These are phyloP conservation scores for Thraustotheca clavata DNA, from an alignment of 352 stramenopile species.

Conservation along the genomic window DNA sequence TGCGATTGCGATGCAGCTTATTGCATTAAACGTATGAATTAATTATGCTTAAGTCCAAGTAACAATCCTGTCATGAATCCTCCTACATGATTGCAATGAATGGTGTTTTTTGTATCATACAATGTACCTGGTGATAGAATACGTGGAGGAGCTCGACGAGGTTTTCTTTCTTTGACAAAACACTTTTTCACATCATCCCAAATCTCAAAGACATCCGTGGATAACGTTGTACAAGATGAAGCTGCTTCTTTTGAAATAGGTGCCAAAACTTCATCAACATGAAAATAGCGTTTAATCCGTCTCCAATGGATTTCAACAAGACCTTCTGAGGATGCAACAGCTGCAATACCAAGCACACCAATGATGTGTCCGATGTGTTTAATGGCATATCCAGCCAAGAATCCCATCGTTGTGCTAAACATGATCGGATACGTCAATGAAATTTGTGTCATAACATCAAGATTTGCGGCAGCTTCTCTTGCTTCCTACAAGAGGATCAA, in stretches of 20 bases:
- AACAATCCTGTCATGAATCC: background rate
- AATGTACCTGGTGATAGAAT: background rate
- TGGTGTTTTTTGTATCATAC: no score
- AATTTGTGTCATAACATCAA: background rate
- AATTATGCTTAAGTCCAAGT: background rate
- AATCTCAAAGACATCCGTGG: background rate
- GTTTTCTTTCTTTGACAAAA: background rate
- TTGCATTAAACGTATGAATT: constrained; percentile 71
- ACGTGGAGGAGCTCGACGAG: background rate
- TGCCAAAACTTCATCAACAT: background rate
- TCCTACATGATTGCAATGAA: background rate
- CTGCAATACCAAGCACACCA: background rate
- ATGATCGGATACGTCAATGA: constrained; percentile 1
- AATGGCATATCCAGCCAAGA: background rate
- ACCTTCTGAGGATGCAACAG: background rate
- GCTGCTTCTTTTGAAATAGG: background rate
- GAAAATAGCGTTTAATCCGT: background rate
- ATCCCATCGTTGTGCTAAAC: background rate
- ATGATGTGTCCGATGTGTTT: constrained; percentile 8
- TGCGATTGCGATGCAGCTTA: constrained; percentile 91
- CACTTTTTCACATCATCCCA: background rate
- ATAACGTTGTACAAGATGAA: background rate
- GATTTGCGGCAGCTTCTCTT: background rate
- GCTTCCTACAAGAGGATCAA: background rate
- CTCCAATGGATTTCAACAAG: constrained; percentile 1